Conservation (phyloP, 495 filamentous ascomycete genomes). For the Mytilinidion resinicola region DNA sequence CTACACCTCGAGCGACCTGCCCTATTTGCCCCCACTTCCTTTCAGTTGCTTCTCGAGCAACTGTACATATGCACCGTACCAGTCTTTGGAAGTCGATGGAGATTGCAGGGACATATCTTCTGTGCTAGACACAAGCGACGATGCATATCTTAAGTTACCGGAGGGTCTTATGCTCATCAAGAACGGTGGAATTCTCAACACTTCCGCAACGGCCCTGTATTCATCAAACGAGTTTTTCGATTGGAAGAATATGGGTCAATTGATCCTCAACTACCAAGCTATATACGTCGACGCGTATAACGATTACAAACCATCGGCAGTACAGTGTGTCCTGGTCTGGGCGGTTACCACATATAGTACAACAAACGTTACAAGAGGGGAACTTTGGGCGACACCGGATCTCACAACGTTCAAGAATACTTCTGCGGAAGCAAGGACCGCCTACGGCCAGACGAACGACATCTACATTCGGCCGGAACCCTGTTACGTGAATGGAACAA, state of each 20-base stretch:
- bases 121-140: background rate
- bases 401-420: conserved; percentile 1
- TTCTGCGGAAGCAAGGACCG: conserved; percentile 1
- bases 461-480: conserved; percentile 1
- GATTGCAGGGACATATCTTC: conserved; percentile 5
- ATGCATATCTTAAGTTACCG: background rate
- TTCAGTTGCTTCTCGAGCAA: conserved; percentile 4
- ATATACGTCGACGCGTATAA: conserved; percentile 1
- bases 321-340: conserved; percentile 14
- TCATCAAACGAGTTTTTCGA: background rate
- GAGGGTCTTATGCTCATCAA: conserved; percentile 3
- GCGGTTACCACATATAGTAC: conserved; percentile 8
- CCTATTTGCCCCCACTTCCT: background rate
- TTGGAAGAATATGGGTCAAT: conserved; percentile 1
- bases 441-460: conserved; percentile 1
- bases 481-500: conserved; percentile 11
- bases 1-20: conserved; percentile 4
- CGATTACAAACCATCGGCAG: conserved; percentile 4
- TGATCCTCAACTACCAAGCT: conserved; percentile 8
- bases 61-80: conserved; percentile 11
- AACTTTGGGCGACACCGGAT: background rate
- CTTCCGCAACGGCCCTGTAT: conserved; percentile 5
- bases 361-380: conserved; percentile 7
- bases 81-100: conserved; percentile 3
- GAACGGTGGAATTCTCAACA: conserved; percentile 1